Evolutionary conservation across 208 protist species (phyloP).

Genomic region (Acanthamoeba castellanii): DNA sequence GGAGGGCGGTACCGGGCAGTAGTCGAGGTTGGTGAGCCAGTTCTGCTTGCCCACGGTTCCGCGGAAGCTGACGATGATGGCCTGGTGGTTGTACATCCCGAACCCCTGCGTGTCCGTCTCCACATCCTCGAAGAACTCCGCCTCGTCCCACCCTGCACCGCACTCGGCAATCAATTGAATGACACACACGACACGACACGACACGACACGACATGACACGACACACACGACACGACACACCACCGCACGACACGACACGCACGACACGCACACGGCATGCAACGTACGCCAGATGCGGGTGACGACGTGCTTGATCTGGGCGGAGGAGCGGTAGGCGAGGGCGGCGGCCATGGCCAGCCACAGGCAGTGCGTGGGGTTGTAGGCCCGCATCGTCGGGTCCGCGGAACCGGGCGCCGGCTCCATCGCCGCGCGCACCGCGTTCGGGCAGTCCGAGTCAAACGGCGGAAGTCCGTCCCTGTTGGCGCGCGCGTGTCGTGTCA

Average conservation of each 20-base stretch:
- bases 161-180: not conserved
- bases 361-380: conserved; percentile 3
- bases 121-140: not conserved
- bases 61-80: conserved; percentile 46
- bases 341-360: not conserved
- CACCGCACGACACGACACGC: too few species aligned
- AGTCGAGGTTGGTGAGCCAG: conserved; percentile 67
- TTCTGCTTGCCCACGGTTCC: conserved; percentile 1
- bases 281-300: not conserved
- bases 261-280: too few species aligned
- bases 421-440: too few species aligned
- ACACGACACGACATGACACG: too few species aligned
- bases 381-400: too few species aligned
- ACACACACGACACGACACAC: too few species aligned
- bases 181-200: too few species aligned
- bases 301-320: not conserved
- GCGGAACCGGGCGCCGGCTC: too few species aligned
- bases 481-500: too few species aligned
- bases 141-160: not conserved
- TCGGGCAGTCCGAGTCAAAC: too few species aligned
- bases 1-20: not conserved
- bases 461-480: too few species aligned
- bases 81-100: conserved; percentile 55
- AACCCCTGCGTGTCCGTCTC: conserved; percentile 34
- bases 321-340: not conserved